Base-by-base conservation (phyloP, 148 eudicot genomes). In the Rhododendron williamsianum region DNA sequence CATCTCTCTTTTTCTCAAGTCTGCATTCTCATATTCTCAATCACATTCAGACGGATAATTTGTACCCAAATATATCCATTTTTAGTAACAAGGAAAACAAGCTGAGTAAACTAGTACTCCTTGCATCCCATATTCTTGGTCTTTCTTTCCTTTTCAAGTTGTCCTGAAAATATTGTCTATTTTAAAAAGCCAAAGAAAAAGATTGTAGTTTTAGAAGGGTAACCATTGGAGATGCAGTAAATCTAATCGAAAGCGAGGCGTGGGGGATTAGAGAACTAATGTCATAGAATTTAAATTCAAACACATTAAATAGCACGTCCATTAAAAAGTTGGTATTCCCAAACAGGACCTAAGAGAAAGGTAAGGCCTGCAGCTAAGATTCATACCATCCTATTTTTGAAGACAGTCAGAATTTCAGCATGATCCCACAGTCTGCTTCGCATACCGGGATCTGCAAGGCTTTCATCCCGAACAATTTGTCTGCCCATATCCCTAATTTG, bases 401-500 rank as follows among this genome's bases (percentile, higher is more conserved):
- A 85, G 36, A 91, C 86, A 54, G 65, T 73, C 73, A 83, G 48
- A 78, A 89, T 87, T 13, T 90, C 88, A 76, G 2, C 49, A 85
- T 36, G 86, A 65, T 90, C 88, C 96, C 96, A 93, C 4, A 93
- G 74, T 84, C 96, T 91, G 71, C 93, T 93, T 19, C 86, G 89
- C 81, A 54, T 87, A 10, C 89, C 91, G 48, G 63, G 87, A 78
- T 91, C 87, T 45, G 73, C 3, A 36, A 16, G 56, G 81, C 76
- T 65, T 86, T 91, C 87, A 11, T 83, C 81, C 23, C 19, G 67
- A 49, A 92, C 91, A 84, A 94, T 92, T 89, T 94, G 91, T 85
- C 90, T 91, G 65, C 96, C 96, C 96, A 94, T 94, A 78, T 94
- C 93, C 87, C 89, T 89, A n/a, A 92, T 79, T 84, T 92, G 94